A percentile compares a stretch with the other conserved stretches of the same genome.
Conservation (phyloP, 2,329 filamentous ascomycete species). For the Paramyrothecium roridum region DNA sequence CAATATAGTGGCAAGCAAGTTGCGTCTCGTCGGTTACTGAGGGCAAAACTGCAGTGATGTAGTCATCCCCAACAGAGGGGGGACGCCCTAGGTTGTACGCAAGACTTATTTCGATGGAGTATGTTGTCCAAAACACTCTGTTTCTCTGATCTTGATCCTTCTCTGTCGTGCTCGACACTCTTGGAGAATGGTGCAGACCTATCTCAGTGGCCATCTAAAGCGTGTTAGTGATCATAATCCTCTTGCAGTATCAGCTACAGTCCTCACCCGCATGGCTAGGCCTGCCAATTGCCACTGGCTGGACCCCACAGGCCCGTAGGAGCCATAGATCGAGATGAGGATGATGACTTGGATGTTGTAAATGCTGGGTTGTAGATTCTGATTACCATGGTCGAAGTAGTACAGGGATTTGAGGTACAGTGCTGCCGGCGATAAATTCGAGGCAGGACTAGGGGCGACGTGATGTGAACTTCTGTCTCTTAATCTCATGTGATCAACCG, state of each 20-base stretch:
- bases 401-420: background rate
- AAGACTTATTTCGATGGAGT: slow-evolving; percentile 5
- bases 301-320: slow-evolving; percentile 3
- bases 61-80: slow-evolving; percentile 5
- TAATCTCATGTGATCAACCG: background rate
- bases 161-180: background rate
- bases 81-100: slow-evolving; percentile 7
- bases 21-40: background rate
- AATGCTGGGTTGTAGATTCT: background rate
- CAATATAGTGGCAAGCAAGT: background rate
- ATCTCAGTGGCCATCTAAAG: background rate
- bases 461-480: background rate
- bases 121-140: slow-evolving; percentile 6
- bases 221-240: background rate
- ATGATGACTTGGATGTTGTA: background rate
- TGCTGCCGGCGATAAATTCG: background rate
- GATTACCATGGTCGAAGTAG: background rate
- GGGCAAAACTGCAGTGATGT: slow-evolving; percentile 4
- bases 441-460: background rate
- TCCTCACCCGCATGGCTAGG: slow-evolving; percentile 5
- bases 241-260: background rate
- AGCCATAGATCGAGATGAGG: slow-evolving; percentile 6
- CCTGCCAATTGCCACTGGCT: slow-evolving; percentile 5
- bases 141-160: background rate
- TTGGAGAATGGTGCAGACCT: background rate